Percentiles rank a stretch among this genome's conserved stretches.
Conservation (phyloP, 768 basidiomycete species). For the Coprinopsis strossmayeri region DNA sequence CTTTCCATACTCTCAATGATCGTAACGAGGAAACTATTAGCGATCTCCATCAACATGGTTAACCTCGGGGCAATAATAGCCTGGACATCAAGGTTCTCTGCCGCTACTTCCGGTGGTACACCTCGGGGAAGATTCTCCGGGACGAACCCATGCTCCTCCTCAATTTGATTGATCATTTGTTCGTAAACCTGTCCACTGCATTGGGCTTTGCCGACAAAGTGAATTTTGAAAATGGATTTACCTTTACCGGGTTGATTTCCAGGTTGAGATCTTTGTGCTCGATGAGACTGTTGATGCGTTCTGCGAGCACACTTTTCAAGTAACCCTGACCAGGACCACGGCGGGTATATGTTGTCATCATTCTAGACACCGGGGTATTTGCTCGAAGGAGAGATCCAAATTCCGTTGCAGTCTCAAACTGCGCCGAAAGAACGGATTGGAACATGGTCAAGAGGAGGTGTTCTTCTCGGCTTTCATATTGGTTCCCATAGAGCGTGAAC, state of each 20-base stretch:
- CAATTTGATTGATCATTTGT: conserved; percentile 98
- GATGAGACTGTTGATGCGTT: conserved; percentile 96
- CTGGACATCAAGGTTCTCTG: conserved; percentile 92
- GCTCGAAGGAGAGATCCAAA: conserved; percentile 98
- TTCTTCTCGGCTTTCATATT: conserved; percentile 97
- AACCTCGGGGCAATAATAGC: conserved; percentile 95
- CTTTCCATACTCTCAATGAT: conserved; percentile 99
- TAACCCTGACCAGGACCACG: conserved; percentile 98
- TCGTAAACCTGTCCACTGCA: conserved; percentile 77
- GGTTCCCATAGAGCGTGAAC: conserved; percentile 99
- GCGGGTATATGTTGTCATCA: conserved; percentile 99
- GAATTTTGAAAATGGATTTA: conserved; percentile 20
- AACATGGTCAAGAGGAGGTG: conserved; percentile 99
- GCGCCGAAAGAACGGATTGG: conserved; percentile 95
- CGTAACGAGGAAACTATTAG: conserved; percentile 93
- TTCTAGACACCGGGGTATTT: conserved; percentile 97
- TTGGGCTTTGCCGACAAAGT: conserved; percentile 3
- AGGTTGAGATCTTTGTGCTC: conserved; percentile 99
- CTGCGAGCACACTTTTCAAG: conserved; percentile 94
- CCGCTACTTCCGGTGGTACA: conserved; percentile 90
- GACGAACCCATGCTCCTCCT: conserved; percentile 91
- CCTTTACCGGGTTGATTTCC: conserved; percentile 99
- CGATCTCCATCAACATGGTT: conserved; percentile 99
- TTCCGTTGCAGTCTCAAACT: conserved; percentile 98
- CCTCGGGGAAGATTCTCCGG: conserved; percentile 90